Base-by-base conservation (phyloP, 1,139 yeast species). In the Nakaseomyces delphensis region DNA sequence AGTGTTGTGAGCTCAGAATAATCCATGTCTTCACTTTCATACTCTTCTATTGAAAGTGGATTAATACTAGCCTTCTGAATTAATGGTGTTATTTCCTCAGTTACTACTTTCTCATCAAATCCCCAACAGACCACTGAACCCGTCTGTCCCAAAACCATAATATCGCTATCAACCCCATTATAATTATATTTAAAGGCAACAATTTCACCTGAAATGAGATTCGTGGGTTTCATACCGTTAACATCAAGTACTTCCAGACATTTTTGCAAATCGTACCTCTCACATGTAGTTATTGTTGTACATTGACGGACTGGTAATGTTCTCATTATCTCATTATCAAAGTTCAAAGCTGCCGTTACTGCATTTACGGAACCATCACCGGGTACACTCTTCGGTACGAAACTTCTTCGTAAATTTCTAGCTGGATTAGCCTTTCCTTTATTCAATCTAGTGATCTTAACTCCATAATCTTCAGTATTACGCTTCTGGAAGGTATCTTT, bases 91-190 rank as follows among this genome's bases (percentile, higher is more conserved):
- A 78, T 54, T 9, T 69, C 62, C 15, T 71, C 68, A 4, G 64
- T 52, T 1, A 66, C 56, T 9, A 62, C 59, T 0, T 63, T 51
- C 52, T 84, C 94, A 10, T 67, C 62, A 52, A 83, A 65, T 10
- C 85, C 86, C 95, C 95, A 87, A 0, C 86, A 85, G 10, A 85
- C 85, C 4, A 85, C 63, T 0, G 91, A 75, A 2, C 95, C 95
- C 50, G 80, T 79, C 3, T 78, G 56, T 9, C 50, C 71, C 42
- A 85, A 63, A 1, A 85, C 66, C 64, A 84, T 70, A 1, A 83
- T 66, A 50, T 81, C 87, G 1, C 67, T 64, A 11, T 51, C 51
- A 4, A 47, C 45, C 8, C 66, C 68, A 25, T 55, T 51, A 19
- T 47, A 41, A n/a, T 48, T 42, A 32, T 63, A 64, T 46, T 65